A percentile compares a stretch with the other conserved stretches of the same genome.
phyloP scores from a whole-genome alignment of 208 protist species.

The Tritrichomonas foetus region DNA sequence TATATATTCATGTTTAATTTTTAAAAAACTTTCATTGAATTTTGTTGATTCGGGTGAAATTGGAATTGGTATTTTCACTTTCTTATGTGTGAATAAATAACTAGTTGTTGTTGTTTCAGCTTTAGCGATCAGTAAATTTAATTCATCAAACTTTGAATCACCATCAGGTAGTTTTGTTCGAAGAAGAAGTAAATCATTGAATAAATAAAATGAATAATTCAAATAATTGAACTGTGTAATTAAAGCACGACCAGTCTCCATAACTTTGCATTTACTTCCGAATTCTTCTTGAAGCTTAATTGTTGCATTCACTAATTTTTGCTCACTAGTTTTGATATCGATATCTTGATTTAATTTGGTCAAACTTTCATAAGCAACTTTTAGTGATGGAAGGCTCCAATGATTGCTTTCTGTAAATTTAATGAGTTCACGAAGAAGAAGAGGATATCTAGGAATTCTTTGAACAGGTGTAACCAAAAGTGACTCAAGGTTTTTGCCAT shows the following conservation, averaged over 20 bases:
- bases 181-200: background rate
- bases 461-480: no score
- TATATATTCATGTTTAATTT: background rate
- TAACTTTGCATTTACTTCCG: background rate
- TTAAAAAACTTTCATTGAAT: background rate
- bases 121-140: background rate
- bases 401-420: no score
- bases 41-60: background rate
- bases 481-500: no score
- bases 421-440: no score
- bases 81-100: background rate
- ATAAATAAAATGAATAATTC: background rate
- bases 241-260: background rate
- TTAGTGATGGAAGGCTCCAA: background rate
- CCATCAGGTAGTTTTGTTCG: background rate
- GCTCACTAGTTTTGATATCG: background rate
- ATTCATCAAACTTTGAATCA: background rate
- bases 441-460: no score
- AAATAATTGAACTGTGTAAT: background rate
- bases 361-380: background rate
- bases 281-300: background rate
- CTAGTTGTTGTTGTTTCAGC: background rate
- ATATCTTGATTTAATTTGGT: background rate
- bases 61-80: background rate
- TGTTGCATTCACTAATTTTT: background rate